Conservation (phyloP, 495 filamentous ascomycete genomes). For the Endocarpon pusillum region DNA sequence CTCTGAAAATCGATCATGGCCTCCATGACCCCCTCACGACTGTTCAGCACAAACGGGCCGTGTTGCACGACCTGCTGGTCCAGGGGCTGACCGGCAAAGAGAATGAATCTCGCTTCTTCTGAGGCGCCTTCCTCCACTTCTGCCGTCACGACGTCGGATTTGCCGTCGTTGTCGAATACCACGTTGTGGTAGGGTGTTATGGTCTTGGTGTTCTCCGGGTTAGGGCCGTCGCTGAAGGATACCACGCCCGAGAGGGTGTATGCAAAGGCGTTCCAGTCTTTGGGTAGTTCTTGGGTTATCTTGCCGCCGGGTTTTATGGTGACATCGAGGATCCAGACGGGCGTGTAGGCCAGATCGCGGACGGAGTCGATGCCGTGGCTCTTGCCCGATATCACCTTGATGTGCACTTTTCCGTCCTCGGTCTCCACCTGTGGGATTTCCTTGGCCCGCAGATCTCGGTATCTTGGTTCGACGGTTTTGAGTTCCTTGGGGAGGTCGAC, state of each 20-base stretch:
- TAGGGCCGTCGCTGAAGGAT: slow-evolving; percentile 44
- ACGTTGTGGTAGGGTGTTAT: slow-evolving; percentile 72
- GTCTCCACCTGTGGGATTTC: slow-evolving; percentile 59
- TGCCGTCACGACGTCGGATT: slow-evolving; percentile 53
- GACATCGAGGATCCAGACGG: slow-evolving; percentile 84
- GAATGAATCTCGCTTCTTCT: slow-evolving; percentile 48
- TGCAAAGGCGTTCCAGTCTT: slow-evolving; percentile 80
- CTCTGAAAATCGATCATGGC: slow-evolving; percentile 80
- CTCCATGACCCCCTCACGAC: slow-evolving; percentile 73
- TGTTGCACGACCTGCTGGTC: slow-evolving; percentile 93
- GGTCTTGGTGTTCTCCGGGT: slow-evolving; percentile 24
- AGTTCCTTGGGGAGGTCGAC: slow-evolving; percentile 72
- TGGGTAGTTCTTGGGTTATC: slow-evolving; percentile 54
- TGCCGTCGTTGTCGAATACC: slow-evolving; percentile 67
- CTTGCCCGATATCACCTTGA: slow-evolving; percentile 83
- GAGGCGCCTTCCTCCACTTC: slow-evolving; percentile 52
- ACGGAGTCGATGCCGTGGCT: slow-evolving; percentile 70
- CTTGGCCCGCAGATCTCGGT: slow-evolving; percentile 58
- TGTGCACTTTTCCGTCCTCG: slow-evolving; percentile 53
- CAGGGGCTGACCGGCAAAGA: slow-evolving; percentile 72
- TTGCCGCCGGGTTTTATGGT: slow-evolving; percentile 64
- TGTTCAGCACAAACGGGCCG: slow-evolving; percentile 79
- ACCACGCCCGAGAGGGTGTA: slow-evolving; percentile 61
- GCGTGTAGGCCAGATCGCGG: slow-evolving; percentile 83
- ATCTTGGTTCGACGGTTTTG: slow-evolving; percentile 80